Evolutionary conservation across 306 rosid genomes (phyloP), one percentile per base, ranked within the genome.

Genomic region (Cicer arietinum): DNA sequence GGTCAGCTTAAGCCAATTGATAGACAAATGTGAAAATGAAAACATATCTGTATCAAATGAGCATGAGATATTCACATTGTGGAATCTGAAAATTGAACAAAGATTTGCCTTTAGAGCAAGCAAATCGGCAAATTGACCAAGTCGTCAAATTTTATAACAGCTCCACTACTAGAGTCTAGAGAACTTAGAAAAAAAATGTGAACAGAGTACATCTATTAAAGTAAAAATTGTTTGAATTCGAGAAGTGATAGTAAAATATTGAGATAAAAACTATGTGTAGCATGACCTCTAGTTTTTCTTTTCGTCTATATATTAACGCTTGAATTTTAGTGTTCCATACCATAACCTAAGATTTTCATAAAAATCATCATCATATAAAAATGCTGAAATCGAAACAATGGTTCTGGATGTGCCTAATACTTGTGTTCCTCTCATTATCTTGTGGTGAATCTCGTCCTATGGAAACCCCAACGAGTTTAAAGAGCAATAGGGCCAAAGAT

Each of bases 141-240:
- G 67, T 78, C 77, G 71, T 48, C 82, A 71, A 70, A 39, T 2
- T 61, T 70, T 77, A 14, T 20, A 61, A 50, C 48, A 1, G 11
- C 47, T 40, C 4, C 47, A 61, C 61, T 30, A 78, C 72, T 78
- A 65, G 79, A 30, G 35, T 30, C 10, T 42, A 1, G 66, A 13
- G 2, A 71, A 59, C 6, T 6, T 51, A 37, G 69, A 69, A 30
- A 30, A 30, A 30, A 30, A 30, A 3, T 30, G 35, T 30, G 5
- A 30, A 30, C 35, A 30, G 35, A 3, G 35, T 30, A 30, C 35
- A 3, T 30, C 5, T 30, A 30, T 30, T 30, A 30, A 30, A 30
- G 35, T 30, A 3, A 3, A 30, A 30, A 25, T 30, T 30, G 3
- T 39, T 2, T 51, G 18, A 52, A 11, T 7, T 8, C 16, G 3